These are phyloP conservation scores for Setomelanomma holmii DNA, from an alignment of 2,329 filamentous ascomycete species.

Conservation along the genomic window DNA sequence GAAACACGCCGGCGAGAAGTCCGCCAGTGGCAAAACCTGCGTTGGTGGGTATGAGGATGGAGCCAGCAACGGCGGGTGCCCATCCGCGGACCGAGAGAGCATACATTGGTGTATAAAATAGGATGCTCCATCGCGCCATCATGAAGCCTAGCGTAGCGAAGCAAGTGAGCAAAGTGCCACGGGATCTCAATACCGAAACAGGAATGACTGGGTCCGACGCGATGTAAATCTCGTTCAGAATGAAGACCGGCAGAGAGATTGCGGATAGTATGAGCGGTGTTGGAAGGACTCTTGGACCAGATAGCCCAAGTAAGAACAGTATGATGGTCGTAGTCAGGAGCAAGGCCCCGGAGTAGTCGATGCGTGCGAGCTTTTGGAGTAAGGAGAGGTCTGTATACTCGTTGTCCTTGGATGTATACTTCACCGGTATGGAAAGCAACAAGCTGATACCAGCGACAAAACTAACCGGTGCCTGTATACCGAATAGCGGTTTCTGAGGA, in stretches of 20 bases:
- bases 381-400: conserved; percentile 48
- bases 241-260: conserved; percentile 59
- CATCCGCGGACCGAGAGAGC: conserved; percentile 77
- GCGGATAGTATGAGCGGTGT: conserved; percentile 67
- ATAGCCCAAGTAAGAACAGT: conserved; percentile 74
- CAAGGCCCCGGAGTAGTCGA: conserved; percentile 78
- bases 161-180: conserved; percentile 75
- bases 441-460: conserved; percentile 68
- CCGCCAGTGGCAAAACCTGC: conserved; percentile 78
- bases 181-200: conserved; percentile 70
- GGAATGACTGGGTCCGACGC: conserved; percentile 78
- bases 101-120: conserved; percentile 83
- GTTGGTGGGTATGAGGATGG: conserved; percentile 83
- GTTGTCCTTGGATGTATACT: conserved; percentile 46
- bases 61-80: conserved; percentile 72
- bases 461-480: conserved; percentile 71
- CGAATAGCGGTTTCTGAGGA: conserved; percentile 75
- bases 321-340: conserved; percentile 64
- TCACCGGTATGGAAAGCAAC: conserved; percentile 69
- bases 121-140: conserved; percentile 78
- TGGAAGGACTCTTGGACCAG: conserved; percentile 66
- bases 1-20: conserved; percentile 74
- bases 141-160: conserved; percentile 78
- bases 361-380: conserved; percentile 64
- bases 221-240: conserved; percentile 68